These are phyloP conservation scores for Ochromonas danica DNA, from an alignment of 108 stramenopile species.

Conservation along the genomic window DNA sequence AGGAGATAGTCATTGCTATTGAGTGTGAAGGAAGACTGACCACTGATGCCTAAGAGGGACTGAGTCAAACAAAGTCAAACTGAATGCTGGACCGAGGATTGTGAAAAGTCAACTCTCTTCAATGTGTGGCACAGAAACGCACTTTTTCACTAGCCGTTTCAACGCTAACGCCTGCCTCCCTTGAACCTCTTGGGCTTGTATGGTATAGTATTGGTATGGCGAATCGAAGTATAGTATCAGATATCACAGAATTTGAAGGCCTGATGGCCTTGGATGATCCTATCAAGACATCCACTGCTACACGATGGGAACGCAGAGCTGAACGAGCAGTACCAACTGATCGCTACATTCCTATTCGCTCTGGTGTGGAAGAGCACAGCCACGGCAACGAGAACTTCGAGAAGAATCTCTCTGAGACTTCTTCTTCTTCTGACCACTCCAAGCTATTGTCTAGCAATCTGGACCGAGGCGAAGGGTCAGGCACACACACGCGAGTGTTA, in stretches of 20 bases:
- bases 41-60: too few species aligned
- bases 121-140: too few species aligned
- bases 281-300: conserved; percentile 42
- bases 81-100: too few species aligned
- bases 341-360: conserved; percentile 61
- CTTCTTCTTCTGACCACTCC: neutral
- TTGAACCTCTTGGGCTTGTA: neutral
- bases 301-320: conserved; percentile 62
- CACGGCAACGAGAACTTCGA: conserved; percentile 48
- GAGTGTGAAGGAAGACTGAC: too few species aligned
- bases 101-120: too few species aligned
- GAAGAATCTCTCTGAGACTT: neutral
- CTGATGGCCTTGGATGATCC: conserved; percentile 52
- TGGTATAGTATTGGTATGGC: neutral
- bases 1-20: conserved; percentile 29
- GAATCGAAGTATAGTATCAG: neutral
- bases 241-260: conserved; percentile 48
- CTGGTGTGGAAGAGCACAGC: conserved; percentile 50
- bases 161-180: too few species aligned
- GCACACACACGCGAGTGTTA: conserved; percentile 67
- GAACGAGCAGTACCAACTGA: conserved; percentile 41
- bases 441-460: neutral
- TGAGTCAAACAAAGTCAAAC: too few species aligned
- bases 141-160: too few species aligned
- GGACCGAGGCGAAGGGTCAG: neutral